These are phyloP conservation scores for Acanthamoeba castellanii DNA, from an alignment of 208 protist genomes.

Conservation along the genomic window DNA sequence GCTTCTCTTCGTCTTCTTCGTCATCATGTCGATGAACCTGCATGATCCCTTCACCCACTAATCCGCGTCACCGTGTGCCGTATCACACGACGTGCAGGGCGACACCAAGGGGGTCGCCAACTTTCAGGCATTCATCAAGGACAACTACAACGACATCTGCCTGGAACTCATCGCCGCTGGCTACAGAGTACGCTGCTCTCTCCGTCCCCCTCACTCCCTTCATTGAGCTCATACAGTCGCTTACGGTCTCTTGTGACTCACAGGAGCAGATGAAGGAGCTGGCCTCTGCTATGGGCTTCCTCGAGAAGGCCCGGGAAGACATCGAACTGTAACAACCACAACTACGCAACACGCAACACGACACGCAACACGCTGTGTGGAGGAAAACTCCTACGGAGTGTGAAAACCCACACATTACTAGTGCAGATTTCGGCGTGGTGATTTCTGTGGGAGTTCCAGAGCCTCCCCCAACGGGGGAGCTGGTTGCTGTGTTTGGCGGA, in stretches of 20 bases:
- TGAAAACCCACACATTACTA: neutral
- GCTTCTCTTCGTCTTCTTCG: neutral
- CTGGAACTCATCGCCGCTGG: conserved; percentile 6
- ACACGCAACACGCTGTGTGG: no score
- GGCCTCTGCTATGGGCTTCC: neutral
- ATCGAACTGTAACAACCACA: neutral
- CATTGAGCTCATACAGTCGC: no score
- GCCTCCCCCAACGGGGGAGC: neutral
- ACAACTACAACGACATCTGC: conserved; percentile 19
- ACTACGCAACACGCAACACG: neutral
- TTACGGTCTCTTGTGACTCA: no score
- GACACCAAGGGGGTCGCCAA: neutral
- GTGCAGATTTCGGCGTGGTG: neutral
- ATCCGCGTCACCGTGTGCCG: no score
- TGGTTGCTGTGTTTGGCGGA: no score
- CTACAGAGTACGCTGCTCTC: neutral
- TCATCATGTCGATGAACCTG: neutral
- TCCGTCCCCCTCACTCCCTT: neutral
- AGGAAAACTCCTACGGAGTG: neutral
- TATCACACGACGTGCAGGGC: neutral
- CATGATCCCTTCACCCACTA: neutral
- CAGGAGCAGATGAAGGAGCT: conserved; percentile 56
- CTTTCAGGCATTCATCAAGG: neutral
- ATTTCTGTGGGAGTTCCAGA: neutral
- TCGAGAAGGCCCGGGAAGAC: conserved; percentile 35